Percentiles rank a stretch among this genome's conserved stretches.
These are phyloP conservation scores for Ambispora gerdemannii DNA, from an alignment of 192 early-diverging fungal species.

Conservation along the genomic window DNA sequence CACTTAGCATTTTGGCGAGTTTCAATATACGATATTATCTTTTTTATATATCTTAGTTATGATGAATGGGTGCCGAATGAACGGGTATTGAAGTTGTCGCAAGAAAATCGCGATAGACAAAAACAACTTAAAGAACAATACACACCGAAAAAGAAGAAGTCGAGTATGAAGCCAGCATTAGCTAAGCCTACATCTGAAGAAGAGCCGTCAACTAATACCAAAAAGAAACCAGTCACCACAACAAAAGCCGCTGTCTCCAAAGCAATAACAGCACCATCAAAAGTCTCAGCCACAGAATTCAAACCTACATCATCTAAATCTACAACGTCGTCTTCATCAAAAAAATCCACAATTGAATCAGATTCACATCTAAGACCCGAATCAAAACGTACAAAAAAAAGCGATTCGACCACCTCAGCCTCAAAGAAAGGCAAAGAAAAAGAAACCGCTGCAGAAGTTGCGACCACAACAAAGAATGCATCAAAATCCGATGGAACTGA, in stretches of 20 bases:
- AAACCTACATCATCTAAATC: too few relatives aligned
- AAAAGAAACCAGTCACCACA: neutral
- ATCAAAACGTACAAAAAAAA: too few relatives aligned
- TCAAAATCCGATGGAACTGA: too few relatives aligned
- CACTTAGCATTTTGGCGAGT: neutral
- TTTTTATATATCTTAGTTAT: slow-evolving; percentile 59
- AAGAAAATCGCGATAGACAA: slow-evolving; percentile 81
- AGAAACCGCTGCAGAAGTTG: too few relatives aligned
- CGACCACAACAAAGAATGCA: too few relatives aligned
- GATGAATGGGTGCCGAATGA: slow-evolving; percentile 98
- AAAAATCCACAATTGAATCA: too few relatives aligned
- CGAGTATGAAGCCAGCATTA: neutral
- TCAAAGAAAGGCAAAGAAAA: too few relatives aligned
- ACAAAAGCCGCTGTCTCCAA: neutral
- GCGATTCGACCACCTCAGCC: too few relatives aligned
- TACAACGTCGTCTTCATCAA: too few relatives aligned
- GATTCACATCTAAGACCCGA: too few relatives aligned
- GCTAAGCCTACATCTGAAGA: neutral
- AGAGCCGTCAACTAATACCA: neutral
- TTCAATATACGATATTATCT: neutral
- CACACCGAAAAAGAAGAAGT: slow-evolving; percentile 23
- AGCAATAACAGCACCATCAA: neutral
- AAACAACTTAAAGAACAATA: slow-evolving; percentile 64
- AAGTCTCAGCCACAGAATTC: too few relatives aligned
- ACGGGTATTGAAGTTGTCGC: slow-evolving; percentile 76